Base-by-base conservation (phyloP, 371 early-diverging fungal species). In the Cokeromyces recurvatus region DNA sequence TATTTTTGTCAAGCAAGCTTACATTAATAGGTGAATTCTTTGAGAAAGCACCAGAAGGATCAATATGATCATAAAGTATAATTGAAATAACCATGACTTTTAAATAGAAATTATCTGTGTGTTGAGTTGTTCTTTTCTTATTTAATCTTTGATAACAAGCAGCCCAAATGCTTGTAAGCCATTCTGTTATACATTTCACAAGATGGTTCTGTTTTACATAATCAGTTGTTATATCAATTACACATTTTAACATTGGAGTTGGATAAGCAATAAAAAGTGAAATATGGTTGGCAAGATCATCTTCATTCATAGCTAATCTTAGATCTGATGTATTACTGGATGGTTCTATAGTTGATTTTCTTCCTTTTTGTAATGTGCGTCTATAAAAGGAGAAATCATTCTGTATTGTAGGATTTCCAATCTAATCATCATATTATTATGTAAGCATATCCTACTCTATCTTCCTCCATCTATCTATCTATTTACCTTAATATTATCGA, bases 321-420 rank as follows among this genome's bases (percentile, higher is more conserved):
- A 81, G 47, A 57, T 82, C 79, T 5, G 55, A 48, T 29, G 31
- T 37, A 11, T 29, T 27, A 6, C 14, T 21, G 5, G 48, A 60
- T 47, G 46, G 38, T 14, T 47, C 53, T n/a, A n/a, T n/a, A n/a
- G n/a, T n/a, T 12, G 40, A 9, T 14, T 50, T 48, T 48, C 64
- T 68, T 55, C 89, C 88, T 35, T 87, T 85, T 32, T 84, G 86
- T 15, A 93, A 73, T 38, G 91, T 89, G 43, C 97, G 83, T 42
- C 96, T 85, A 64, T 97, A 97, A 62, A 90, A 97, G 8, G 94
- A 92, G 48, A 97, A 92, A 62, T 95, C 97, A 68, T 97, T 97
- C 63, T 97, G 97, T 53, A 95, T 79, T 47, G 90, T 85, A 29
- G 95, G 89, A 50, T 89, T 90, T 56, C 77, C 69, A 83, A 91